phyloP scores from a whole-genome alignment of 371 early-diverging fungal genomes.

The Actinomucor elegans region DNA sequence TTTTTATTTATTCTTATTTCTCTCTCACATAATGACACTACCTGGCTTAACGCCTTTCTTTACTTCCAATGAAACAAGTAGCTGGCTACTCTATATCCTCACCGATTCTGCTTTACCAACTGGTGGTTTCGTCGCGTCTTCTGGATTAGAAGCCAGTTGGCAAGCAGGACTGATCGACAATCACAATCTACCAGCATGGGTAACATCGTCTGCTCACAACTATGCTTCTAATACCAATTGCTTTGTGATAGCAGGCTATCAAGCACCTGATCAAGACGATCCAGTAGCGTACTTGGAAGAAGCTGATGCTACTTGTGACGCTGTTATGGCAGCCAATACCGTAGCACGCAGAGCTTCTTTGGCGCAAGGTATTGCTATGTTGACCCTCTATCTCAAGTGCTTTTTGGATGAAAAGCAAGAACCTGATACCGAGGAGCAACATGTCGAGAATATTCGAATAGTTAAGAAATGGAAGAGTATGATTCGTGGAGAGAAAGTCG shows the following conservation, averaged over 20 bases:
- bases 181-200: conserved; percentile 41
- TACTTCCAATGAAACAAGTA: conserved; percentile 44
- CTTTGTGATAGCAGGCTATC: conserved; percentile 66
- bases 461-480: conserved; percentile 56
- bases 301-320: conserved; percentile 57
- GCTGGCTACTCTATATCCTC: conserved; percentile 81
- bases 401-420: conserved; percentile 30
- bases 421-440: conserved; percentile 3
- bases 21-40: background rate
- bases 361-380: conserved; percentile 70
- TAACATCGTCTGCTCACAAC: conserved; percentile 56
- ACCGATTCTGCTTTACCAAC: conserved; percentile 92
- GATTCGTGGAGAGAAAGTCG: conserved; percentile 53
- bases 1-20: background rate
- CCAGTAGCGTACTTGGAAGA: conserved; percentile 37
- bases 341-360: conserved; percentile 72
- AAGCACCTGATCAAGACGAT: conserved; percentile 36
- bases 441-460: conserved; percentile 18
- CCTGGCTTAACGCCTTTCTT: conserved; percentile 12
- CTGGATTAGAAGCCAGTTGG: conserved; percentile 73
- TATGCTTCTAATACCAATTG: conserved; percentile 70
- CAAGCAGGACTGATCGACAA: conserved; percentile 60
- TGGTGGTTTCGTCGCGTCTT: conserved; percentile 85
- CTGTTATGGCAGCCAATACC: conserved; percentile 61
- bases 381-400: conserved; percentile 62